Evolutionary conservation across 305 asterid genomes (phyloP), one percentile per base, ranked within the genome.

Genomic region (Rubia peregrina): DNA sequence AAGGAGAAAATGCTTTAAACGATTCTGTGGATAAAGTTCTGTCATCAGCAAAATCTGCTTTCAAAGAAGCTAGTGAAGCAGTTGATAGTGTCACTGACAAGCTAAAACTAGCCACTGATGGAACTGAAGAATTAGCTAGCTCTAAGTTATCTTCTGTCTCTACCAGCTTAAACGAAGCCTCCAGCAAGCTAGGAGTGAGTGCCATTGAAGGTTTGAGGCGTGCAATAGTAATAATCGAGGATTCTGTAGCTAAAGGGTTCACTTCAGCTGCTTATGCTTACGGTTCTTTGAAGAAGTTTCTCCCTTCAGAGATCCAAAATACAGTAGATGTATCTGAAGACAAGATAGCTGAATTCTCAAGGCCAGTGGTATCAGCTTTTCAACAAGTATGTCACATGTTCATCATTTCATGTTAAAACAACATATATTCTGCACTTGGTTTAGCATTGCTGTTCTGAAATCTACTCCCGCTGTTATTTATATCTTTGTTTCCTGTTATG

Each of bases 261-360:
- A 83, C 82, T 57, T 81, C 71, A 74, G 79, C 84, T 75, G 96
- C 83, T 73, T 87, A 84, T 82, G 85, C 81, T 75, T 92, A 90
- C 74, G 81, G 80, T 72, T 83, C 89, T 41, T 85, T 81, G 42
- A 92, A 90, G 84, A 89, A 80, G 42, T 68, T 87, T 75, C 92
- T 93, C 72, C 98, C 98, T 66, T 75, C 75, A 49, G 91, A 88
- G 55, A 67, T 86, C 68, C 90, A 71, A 80, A 85, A 83, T 64
- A 82, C 77, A 38, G 78, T 92, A 61, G 79, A 75, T 71, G 80
- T 74, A 43, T 82, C 95, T 6, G 96, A 86, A 79, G 89, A 80
- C 61, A 82, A 65, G 46, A 75, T 83, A 63, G 14, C 56, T 6
- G 81, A 79, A 75, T 78, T 85, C 63, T 76, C 84, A 70, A 70